Evolutionary conservation across 2,329 filamentous ascomycete species (phyloP), one percentile per base, ranked within the genome.

Genomic region (Colletotrichum kahawae): DNA sequence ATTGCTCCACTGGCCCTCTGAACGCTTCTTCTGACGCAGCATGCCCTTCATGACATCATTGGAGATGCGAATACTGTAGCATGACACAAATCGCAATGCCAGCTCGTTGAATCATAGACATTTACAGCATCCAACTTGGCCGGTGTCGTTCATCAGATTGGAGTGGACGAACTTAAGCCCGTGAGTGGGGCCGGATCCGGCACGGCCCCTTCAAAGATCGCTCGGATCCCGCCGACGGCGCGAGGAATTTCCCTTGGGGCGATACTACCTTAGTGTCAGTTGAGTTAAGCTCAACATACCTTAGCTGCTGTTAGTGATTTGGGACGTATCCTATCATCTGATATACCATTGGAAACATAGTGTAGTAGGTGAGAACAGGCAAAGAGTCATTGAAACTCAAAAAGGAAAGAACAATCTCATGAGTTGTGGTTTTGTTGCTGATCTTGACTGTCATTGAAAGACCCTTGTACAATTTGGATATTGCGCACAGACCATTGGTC

Each of bases 181-280:
- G 18, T 2, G 62, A 18, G 72, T 59, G 63, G 63, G 72, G 63
- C 68, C 56, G 68, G 18, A 8, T 67, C 62, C 56, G 62, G 62
- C 67, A 54, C 71, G 71, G 60, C 48, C 67, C 71, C 31, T 74
- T 3, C n/a, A 10, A 66, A 33, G 60, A 70, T 74, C 60, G 54
- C 62, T 60, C 62, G 18, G 67, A 74, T 67, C 27, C 43, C 60
- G 16, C 67, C 60, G 48, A 51, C 51, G 13, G 38, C 29, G 54
- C 67, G 51, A 71, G 71, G 60, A 66, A 51, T 16, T 38, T 43
- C 60, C 51, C 38, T 71, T 2, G 5, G 38, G 43, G 13, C 67
- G 10, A 70, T 70, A 14, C 67, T 64, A 70, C 67, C 59, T 56
- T 38, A n/a, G 9, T 14, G 13, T 33, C 2, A n/a, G 4, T 10